Base-by-base conservation (phyloP, 768 basidiomycete species). In the Trametes gibbosa region DNA sequence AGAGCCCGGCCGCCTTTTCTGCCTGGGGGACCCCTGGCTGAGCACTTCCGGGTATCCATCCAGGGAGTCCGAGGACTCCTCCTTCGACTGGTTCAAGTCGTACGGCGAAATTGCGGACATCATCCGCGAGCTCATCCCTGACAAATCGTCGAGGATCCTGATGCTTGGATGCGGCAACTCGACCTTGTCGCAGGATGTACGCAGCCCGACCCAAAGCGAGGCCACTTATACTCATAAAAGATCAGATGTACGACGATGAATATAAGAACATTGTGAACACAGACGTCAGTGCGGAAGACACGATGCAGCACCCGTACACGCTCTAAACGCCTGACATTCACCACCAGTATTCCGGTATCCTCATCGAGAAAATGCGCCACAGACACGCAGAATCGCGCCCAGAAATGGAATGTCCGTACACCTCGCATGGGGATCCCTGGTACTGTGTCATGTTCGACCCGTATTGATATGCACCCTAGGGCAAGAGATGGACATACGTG, bases 161-260 rank as follows among this genome's bases (percentile, higher is more conserved):
- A 87, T 94, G 80, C 83, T 94, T 17, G 90, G 89, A 53, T 93
- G 91, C 67, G 91, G 92, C 10, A 93, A 92, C 71, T 90, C 91
- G 3, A 89, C 74, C 55, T 74, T 93, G 40, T 90, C 90, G 10
- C 85, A 91, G 73, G 85, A 92, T 59, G 90, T 90, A 62, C 21
- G 78, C 71, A 17, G 37, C 34, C 10, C 3, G 35, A 21, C 40
- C 14, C 35, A 23, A 19, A 35, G 17, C 23, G 16, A 24, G 21
- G 8, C 23, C 19, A 27, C 27, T 10, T 43, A 17, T 5, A 7
- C 48, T 61, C 12, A 53, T 8, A 14, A 7, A 13, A 17, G 32
- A 17, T 24, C 27, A 92, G 87, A 90, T 94, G 90, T 93, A 88
- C 78, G 87, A 92, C 60, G 90, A 91, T 63, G 90, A 90, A 1